phyloP scores from a whole-genome alignment of 176 grass and related monocot species.

The Calamus simplicifolius region DNA sequence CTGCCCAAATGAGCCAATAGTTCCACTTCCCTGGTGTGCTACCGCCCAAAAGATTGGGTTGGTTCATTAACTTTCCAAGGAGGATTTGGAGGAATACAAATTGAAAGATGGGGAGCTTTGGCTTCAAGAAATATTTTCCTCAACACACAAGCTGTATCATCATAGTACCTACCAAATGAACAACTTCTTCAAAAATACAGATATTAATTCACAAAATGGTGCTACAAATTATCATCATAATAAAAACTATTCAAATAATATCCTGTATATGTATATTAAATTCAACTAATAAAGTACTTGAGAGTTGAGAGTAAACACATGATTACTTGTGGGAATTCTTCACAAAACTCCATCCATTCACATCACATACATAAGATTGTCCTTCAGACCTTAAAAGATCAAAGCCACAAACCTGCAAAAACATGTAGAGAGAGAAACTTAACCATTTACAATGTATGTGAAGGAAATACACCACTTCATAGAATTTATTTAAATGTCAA shows the following conservation, averaged over 20 bases:
- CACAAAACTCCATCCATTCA: constrained; percentile 98
- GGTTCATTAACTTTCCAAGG: constrained; percentile 76
- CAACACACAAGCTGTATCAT: constrained; percentile 82
- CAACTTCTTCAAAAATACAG: not conserved
- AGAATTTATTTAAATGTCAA: too few relatives aligned
- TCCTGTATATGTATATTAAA: too few relatives aligned
- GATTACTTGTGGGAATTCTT: constrained; percentile 96
- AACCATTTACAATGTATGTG: too few relatives aligned
- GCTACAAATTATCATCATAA: too few relatives aligned
- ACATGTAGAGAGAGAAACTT: constrained; percentile 12
- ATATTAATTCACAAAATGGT: not conserved
- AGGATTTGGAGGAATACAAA: constrained; percentile 69
- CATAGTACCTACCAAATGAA: constrained; percentile 69
- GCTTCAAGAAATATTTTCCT: constrained; percentile 95
- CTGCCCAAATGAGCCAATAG: constrained; percentile 67
- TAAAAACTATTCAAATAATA: too few relatives aligned
- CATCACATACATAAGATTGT: constrained; percentile 92
- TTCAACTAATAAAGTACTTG: not conserved
- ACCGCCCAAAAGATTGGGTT: constrained; percentile 36
- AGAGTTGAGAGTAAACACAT: constrained; percentile 5
- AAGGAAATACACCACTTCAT: too few relatives aligned
- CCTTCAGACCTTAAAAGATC: constrained; percentile 82
- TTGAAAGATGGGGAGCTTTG: constrained; percentile 90
- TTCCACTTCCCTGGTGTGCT: constrained; percentile 39
- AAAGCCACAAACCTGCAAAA: constrained; percentile 83